These are phyloP conservation scores for Tuber microsphaerosporum DNA, from an alignment of 495 filamentous ascomycete genomes.

Conservation along the genomic window DNA sequence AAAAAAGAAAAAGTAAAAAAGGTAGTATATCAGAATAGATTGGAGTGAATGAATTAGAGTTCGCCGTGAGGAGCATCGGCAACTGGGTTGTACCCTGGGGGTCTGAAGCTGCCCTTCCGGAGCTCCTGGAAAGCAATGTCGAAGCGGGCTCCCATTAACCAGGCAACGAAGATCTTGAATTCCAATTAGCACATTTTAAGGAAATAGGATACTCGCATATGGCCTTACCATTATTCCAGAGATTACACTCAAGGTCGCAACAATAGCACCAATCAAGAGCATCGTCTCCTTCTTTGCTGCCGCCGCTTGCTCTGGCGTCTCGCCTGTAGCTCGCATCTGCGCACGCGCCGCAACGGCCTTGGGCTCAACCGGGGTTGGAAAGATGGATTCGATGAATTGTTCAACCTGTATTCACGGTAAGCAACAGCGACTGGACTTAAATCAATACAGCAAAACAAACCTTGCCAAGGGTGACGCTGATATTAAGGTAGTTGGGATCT, in stretches of 20 bases:
- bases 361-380: conserved; percentile 62
- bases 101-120: conserved; percentile 46
- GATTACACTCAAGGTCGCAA: conserved; percentile 55
- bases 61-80: not conserved
- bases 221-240: conserved; percentile 59
- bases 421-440: conserved; percentile 25
- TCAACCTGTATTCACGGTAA: conserved; percentile 61
- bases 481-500: conserved; percentile 89
- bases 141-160: conserved; percentile 51
- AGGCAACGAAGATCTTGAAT: conserved; percentile 42
- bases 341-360: conserved; percentile 42
- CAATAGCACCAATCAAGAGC: conserved; percentile 57
- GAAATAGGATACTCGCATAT: not conserved
- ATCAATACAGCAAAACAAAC: conserved; percentile 47
- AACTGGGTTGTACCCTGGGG: conserved; percentile 7
- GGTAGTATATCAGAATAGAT: not conserved
- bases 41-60: conserved; percentile 1
- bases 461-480: conserved; percentile 83
- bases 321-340: conserved; percentile 37
- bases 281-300: conserved; percentile 54
- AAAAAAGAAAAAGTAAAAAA: not conserved
- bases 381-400: conserved; percentile 93
- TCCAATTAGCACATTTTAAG: conserved; percentile 22
- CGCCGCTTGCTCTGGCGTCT: conserved; percentile 43
- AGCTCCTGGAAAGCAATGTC: conserved; percentile 56